Base-by-base conservation (phyloP, 768 basidiomycete species). In the Vararia minispora region DNA sequence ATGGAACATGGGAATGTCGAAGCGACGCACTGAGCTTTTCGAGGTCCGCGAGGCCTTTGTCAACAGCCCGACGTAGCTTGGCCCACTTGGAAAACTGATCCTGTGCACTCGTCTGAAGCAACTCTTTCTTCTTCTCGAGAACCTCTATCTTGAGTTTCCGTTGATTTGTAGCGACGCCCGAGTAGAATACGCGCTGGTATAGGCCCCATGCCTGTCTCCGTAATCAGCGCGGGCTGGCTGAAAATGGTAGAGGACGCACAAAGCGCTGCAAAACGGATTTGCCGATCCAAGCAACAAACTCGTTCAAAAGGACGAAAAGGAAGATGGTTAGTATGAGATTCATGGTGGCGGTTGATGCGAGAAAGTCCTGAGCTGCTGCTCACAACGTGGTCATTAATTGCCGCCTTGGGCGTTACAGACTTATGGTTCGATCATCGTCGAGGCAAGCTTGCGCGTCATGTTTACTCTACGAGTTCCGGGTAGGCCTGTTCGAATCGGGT, bases 71-170 rank as follows among this genome's bases (percentile, higher is more conserved):
- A 50, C 85, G 65, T 54, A 98, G 62, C 63, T 90, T 91, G 33
- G 94, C 94, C 94, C 95, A 98, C 62, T 90, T 97, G 14, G 91
- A 88, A 56, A 99, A 99, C 53, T 98, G 87, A 54, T 97, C 92
- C 56, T 98, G 95, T 13, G 90, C 85, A 51, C 86, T 90, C 24
- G 91, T 98, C 55, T 78, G 77, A 45, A 82, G 58, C 3, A 98
- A 75, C 55, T 97, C 89, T 18, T 82, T 69, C 61, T 92, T 92
- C 26, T 76, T 80, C 21, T 62, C 57, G 30, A 97, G 66, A 22
- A 97, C 74, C 39, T 91, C 79, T 6, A 71, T 62, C 60, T 94
- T 90, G 49, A 97, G 76, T 43, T 67, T 59, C 17, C 71, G 66
- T 52, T 92, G 86, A 42, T 71, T 65, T 30, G 68, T 50, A 11